phyloP scores from a whole-genome alignment of 441 rosid genomes.

The Rhodomyrtus psidioides region DNA sequence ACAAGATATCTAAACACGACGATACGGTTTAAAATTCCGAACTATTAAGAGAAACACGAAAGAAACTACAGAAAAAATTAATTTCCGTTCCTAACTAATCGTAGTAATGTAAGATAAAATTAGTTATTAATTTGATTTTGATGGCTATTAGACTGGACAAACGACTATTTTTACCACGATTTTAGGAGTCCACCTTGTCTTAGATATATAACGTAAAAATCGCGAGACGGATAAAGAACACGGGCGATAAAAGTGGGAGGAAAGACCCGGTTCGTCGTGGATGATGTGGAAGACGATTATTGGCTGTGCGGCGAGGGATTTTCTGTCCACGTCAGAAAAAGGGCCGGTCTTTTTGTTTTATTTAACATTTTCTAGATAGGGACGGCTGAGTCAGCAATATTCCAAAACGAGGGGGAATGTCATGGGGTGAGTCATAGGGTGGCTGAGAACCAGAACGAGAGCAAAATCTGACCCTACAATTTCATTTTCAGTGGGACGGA shows the following conservation, averaged over 20 bases:
- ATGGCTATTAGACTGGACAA: not conserved
- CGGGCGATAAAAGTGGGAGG: too few species aligned
- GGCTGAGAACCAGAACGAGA: not conserved
- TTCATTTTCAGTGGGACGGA: not conserved
- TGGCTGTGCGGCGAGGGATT: slow-evolving; percentile 3
- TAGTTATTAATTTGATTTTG: not conserved
- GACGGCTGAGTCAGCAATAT: slow-evolving; percentile 3
- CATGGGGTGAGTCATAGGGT: not conserved
- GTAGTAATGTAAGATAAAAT: too few species aligned
- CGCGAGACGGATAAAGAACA: not conserved
- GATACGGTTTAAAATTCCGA: too few species aligned
- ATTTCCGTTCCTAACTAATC: too few species aligned
- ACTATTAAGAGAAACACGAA: too few species aligned
- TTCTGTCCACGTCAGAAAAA: slow-evolving; percentile 26
- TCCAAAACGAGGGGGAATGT: not conserved
- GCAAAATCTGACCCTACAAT: not conserved
- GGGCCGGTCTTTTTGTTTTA: not conserved
- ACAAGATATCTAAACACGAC: too few species aligned
- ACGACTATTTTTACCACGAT: not conserved
- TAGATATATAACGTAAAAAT: not conserved
- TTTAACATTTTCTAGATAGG: not conserved
- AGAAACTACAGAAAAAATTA: too few species aligned
- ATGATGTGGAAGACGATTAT: slow-evolving; percentile 29
- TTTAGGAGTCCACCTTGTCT: not conserved
- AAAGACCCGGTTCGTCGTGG: not conserved